Evolutionary conservation across 2,329 filamentous ascomycete genomes (phyloP).

Genomic region (Fusarium agapanthi): DNA sequence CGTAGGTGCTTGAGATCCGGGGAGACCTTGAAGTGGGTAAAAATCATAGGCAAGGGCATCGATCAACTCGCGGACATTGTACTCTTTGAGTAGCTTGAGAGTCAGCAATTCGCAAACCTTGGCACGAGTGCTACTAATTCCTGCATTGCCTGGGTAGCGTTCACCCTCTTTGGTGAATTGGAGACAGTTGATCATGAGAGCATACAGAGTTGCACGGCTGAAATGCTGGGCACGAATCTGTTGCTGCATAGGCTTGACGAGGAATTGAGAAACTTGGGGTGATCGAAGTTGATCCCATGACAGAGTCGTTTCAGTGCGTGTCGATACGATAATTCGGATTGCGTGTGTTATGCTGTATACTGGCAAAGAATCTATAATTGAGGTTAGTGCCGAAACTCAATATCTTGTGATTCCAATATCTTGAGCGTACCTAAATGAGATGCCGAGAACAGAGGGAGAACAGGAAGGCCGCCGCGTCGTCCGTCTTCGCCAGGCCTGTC

Average conservation of each 20-base stretch:
- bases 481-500: constrained; percentile 49
- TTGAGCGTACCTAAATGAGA: constrained; percentile 72
- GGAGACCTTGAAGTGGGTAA: constrained; percentile 85
- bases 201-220: constrained; percentile 86
- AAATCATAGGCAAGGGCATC: constrained; percentile 96
- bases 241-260: constrained; percentile 94
- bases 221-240: constrained; percentile 86
- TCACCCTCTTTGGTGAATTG: constrained; percentile 92
- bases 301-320: constrained; percentile 89
- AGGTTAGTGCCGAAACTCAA: constrained; percentile 1
- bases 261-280: constrained; percentile 95
- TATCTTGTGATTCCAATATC: neutral
- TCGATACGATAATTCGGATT: constrained; percentile 83
- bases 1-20: constrained; percentile 53
- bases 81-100: constrained; percentile 89
- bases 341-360: constrained; percentile 92
- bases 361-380: constrained; percentile 76
- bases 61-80: constrained; percentile 87
- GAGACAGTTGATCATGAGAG: constrained; percentile 90
- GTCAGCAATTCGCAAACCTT: constrained; percentile 91
- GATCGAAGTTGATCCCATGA: constrained; percentile 95
- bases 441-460: constrained; percentile 82
- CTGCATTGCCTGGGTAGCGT: constrained; percentile 82
- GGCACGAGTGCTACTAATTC: constrained; percentile 83
- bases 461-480: constrained; percentile 45